phyloP scores from a whole-genome alignment of 139 green algal genomes.

The Volvox africanus region DNA sequence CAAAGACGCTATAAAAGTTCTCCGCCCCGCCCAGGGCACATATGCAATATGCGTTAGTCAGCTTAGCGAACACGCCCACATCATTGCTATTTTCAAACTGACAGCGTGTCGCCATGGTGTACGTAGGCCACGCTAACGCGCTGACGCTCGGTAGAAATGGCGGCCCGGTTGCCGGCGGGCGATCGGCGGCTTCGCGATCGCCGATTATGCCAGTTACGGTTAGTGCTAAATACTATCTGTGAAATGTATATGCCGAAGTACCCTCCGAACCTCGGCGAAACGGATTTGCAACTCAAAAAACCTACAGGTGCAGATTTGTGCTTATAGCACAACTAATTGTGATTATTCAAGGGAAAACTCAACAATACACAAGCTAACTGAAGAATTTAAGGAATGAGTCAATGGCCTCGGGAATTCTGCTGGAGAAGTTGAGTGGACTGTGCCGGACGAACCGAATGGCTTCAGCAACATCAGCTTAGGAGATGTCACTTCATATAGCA shows the following conservation, averaged over 20 bases:
- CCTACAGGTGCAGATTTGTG: too few species aligned
- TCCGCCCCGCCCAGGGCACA: constrained; percentile 92
- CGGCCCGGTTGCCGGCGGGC: neutral
- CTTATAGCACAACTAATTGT: too few species aligned
- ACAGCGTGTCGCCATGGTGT: constrained; percentile 79
- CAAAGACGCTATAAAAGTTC: constrained; percentile 99
- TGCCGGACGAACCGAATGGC: too few species aligned
- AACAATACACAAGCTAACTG: too few species aligned
- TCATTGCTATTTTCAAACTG: constrained; percentile 98
- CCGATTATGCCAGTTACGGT: neutral
- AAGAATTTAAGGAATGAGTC: too few species aligned
- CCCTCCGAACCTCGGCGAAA: too few species aligned
- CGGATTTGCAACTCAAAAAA: too few species aligned
- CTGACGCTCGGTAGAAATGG: neutral
- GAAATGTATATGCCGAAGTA: too few species aligned
- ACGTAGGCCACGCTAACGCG: neutral
- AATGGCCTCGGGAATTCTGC: neutral
- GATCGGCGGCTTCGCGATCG: constrained; percentile 22
- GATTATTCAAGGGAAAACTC: too few species aligned
- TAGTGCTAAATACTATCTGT: too few species aligned
- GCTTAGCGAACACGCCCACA: constrained; percentile 95
- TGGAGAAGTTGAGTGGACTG: constrained; percentile 1
- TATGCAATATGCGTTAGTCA: constrained; percentile 97
- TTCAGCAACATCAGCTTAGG: too few species aligned
- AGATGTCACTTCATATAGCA: too few species aligned